Evolutionary conservation across 2,329 filamentous ascomycete species (phyloP).

Genomic region (Tympanopsis confertula): DNA sequence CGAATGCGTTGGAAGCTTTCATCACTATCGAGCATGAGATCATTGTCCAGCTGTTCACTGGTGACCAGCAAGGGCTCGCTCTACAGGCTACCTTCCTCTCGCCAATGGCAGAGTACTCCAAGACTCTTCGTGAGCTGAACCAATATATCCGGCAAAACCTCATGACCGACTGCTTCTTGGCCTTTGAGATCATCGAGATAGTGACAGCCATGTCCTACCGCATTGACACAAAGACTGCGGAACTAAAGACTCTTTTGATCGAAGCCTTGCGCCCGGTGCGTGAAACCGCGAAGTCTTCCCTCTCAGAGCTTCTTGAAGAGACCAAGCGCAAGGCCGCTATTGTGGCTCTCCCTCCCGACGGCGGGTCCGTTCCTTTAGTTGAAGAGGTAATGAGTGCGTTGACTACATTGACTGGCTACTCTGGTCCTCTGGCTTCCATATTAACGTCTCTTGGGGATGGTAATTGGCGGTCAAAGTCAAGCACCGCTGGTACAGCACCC

Average conservation of each 20-base stretch:
- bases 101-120: conserved; percentile 50
- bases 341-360: conserved; percentile 48
- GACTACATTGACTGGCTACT: conserved; percentile 53
- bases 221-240: conserved; percentile 53
- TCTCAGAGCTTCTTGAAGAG: conserved; percentile 53
- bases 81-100: conserved; percentile 51
- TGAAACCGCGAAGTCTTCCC: conserved; percentile 57
- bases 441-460: conserved; percentile 60
- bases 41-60: conserved; percentile 50
- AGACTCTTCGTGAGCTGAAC: conserved; percentile 59
- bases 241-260: conserved; percentile 52
- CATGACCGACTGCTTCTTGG: conserved; percentile 61
- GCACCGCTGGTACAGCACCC: conserved; percentile 36
- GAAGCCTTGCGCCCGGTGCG: conserved; percentile 58
- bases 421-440: conserved; percentile 53
- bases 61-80: conserved; percentile 50
- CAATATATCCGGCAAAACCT: conserved; percentile 55
- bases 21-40: conserved; percentile 61
- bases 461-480: conserved; percentile 40
- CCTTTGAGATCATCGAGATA: conserved; percentile 63
- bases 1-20: conserved; percentile 52
- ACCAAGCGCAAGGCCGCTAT: conserved; percentile 45
- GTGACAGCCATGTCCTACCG: conserved; percentile 51
- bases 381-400: conserved; percentile 55
- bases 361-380: conserved; percentile 48